Base-by-base conservation (phyloP, 257 asterid species). In the Salvia miltiorrhiza region DNA sequence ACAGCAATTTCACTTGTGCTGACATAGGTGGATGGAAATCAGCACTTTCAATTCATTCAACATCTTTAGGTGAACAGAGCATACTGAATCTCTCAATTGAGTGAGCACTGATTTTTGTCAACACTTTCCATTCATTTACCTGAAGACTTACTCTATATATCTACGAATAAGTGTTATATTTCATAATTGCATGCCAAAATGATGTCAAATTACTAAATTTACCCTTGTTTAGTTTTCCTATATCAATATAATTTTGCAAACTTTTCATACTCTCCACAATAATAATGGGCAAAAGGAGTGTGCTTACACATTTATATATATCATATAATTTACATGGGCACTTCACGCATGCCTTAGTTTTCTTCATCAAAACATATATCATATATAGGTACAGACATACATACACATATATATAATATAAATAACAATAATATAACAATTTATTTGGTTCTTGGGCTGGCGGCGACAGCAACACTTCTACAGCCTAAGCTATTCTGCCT, bases 391-490 rank as follows among this genome's bases (percentile, higher is more conserved):
- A n/a, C n/a, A n/a, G 4, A 19, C 65, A 37, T 37, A 10, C 44
- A 69, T 47, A 44, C 65, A 23, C 11, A 20, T 20, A 49, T 61
- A 70, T 69, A 64, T 8, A 32, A 74, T 14, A 41, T 14, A n/a
- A 56, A 8, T 37, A 30, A 30, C 4, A 37, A 37, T 30, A 2
- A 41, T 23, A 4, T 0, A 54, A 9, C 21, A 63, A 8, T 63
- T 79, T 71, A 81, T 60, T 84, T 82, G 74, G 83, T 64, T 76
- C 86, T 90, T 35, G 88, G 90, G 47, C 79, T 73, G 8, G 84
- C 84, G 55, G 85, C 83, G 39, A 85, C 86, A 5, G 82, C 85
- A 67, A 84, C 83, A 71, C 78, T 75, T 35, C 80, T 82, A 52
- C 86, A 74, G 47, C 90, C 88, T 7, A 79, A 79, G 6, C 84